Evolutionary conservation across 345 rosid species (phyloP).

Genomic region (Noccaea bulbosa): DNA sequence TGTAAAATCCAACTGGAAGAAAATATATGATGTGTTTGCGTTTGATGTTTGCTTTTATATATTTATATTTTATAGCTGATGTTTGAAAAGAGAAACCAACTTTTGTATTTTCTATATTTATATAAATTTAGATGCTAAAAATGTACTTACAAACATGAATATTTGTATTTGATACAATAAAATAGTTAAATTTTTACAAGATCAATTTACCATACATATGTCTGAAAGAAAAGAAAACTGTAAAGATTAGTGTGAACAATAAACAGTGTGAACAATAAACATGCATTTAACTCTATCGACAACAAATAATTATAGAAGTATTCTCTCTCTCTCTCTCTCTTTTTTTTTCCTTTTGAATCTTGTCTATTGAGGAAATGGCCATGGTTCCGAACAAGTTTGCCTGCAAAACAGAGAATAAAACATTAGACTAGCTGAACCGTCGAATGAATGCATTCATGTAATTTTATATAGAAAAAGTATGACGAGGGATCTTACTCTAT

Average conservation of each 20-base stretch:
- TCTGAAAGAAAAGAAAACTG: background rate
- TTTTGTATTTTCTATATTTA: background rate
- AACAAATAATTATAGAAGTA: constrained; percentile 8
- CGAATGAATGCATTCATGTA: background rate
- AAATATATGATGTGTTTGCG: background rate
- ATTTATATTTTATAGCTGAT: no score
- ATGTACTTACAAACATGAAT: constrained; percentile 15
- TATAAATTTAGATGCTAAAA: background rate
- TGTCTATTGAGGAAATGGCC: constrained; percentile 47
- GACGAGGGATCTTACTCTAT: constrained; percentile 52
- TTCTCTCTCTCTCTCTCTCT: background rate
- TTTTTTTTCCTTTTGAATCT: background rate
- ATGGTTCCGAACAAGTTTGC: constrained; percentile 57
- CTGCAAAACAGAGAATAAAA: constrained; percentile 44
- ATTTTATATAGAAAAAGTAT: background rate
- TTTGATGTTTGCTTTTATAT: background rate
- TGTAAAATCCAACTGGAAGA: background rate
- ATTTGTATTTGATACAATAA: constrained; percentile 8
- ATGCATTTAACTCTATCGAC: constrained; percentile 23
- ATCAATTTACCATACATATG: constrained; percentile 17
- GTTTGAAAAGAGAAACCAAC: background rate
- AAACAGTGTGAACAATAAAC: constrained; percentile 9
- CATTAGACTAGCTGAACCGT: constrained; percentile 11
- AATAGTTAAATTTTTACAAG: background rate
- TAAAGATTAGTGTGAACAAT: constrained; percentile 3